Evolutionary conservation across 2,329 filamentous ascomycete species (phyloP), one percentile per base, ranked within the genome.

Genomic region (Tolypocladium guangdongense): DNA sequence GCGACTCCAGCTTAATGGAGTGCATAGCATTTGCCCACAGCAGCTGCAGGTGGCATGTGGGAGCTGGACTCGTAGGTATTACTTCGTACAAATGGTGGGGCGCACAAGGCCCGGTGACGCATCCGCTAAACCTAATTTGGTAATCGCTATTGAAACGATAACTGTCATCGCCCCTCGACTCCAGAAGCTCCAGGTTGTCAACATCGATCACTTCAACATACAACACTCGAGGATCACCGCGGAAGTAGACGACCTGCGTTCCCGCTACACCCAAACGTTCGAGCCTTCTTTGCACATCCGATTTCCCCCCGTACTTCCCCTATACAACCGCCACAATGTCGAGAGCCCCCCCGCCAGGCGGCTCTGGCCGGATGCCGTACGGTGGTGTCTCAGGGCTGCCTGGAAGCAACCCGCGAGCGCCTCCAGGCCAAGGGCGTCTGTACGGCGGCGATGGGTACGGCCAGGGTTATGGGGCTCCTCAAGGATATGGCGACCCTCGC

Each of bases 381-480:
- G 48, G 60, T 51, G 61, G 60, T 41, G 60, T 35, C 7, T 18
- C 62, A 53, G 60, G 62, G 50, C 49, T 65, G 50, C 63, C 65
- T 39, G 64, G 66, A 46, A 62, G 60, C 52, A 63, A 61, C 52
- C 65, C 61, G 43, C 62, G 63, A 58, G 60, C 58, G 10, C 59
- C 60, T 49, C 56, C 59, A 6, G 54, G 57, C 37, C 58, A 61
- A 37, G 59, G 60, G 32, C 59, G 57, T 14, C 56, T 55, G 14
- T 58, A 62, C n/a, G 59, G 59, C 30, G 59, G 57, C 16, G 56
- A 62, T 32, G 53, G 57, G 16, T 53, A 62, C n/a, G 58, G 82
- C 74, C 63, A 63, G 50, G 64, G 63, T 32, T 18, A 58, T n/a
- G 43, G 43, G 10, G 24, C 24, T 24, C 24, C 43, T 46, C 43